Evolutionary conservation across 352 stramenopile genomes (phyloP), one percentile per base, ranked within the genome.

Genomic region (Pythium folliculosum): DNA sequence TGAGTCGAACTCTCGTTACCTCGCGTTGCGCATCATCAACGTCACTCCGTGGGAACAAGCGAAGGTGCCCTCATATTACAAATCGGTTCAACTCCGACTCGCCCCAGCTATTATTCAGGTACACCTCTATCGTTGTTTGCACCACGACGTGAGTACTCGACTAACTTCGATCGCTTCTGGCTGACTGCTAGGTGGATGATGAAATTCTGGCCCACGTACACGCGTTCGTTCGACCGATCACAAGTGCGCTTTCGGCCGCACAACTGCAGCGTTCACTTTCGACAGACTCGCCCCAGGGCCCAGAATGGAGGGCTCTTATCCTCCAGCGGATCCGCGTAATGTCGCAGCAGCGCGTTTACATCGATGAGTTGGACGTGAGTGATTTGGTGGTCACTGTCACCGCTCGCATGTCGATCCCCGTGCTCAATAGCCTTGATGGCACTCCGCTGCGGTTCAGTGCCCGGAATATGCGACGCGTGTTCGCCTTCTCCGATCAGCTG

Each of bases 361-460:
- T 94, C 44, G 78, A 88, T 30, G 64, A 70, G 5, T 63, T 95
- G 9, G 66, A 66, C 23, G 79, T 95, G 27, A 89, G 77, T 47
- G 72, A 76, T 12, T 25, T 95, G 0, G 65, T 86, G 35, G 47
- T 95, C 30, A 91, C 77, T 4, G 75, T 95, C 62, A 94, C 88
- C 0, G 88, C 88, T 6, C 84, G 86, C 0, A 78, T 90, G n/a
- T 86, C 84, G 3, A 78, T 92, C 47, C 86, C 86, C 45, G 80
- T 94, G 43, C 69, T 95, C 13, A 92, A 90, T 60, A 93, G 86
- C 61, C 86, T 95, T 55, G 84, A 95, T 65, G 80, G 86, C 6
- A 95, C 86, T 14, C 84, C 84, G 0, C 58, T 95, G 50, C 72
- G 80, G 10, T 92, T 95, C 48, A 81, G 75, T 22, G 62, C 67